Evolutionary conservation across 441 rosid species (phyloP), one percentile per base, ranked within the genome.

Genomic region (Erodium trifolium): DNA sequence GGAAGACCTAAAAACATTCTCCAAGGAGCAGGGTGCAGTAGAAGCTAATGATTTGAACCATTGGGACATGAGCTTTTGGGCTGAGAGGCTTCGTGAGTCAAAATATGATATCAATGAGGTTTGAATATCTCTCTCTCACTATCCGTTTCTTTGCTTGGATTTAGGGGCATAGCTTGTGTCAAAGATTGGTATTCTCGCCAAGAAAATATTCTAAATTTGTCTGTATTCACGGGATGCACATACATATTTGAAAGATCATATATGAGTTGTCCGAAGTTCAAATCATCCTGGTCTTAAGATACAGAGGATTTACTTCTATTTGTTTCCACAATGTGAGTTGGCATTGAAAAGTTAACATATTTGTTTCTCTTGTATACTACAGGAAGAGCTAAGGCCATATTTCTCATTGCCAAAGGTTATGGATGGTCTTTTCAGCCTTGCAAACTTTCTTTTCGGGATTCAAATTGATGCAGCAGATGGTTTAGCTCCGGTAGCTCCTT

Each of bases 51-150:
- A 81, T 63, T 79, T 92, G 83, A 84, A 43, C 66, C 90, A 93
- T 65, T 93, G 98, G 98, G 98, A 93, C 82, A 81, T 80, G 23
- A 78, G 37, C 72, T 93, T 87, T 85, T 93, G 98, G 98, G 87
- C 93, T 67, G 98, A 92, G 85, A 90, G 98, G 82, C 93, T 90
- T 73, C 98, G 97, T 64, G 98, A 92, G 71, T 84, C 92, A 49
- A 92, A 86, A 87, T 92, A 85, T 72, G 86, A 87, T 74, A 90
- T 90, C 72, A 92, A 88, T 71, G 93, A 92, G 97, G 98, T 92
- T 65, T 31, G 27, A 23, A 23, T 14, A n/a, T 23, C 66, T 65
- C 29, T 45, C 45, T 75, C 19, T 75, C 53, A 39, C 8, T 34
- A 45, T 41, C 1, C 19, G 13, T 55, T 3, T 59, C 2, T 17